Base-by-base conservation (phyloP, 257 asterid genomes). In the Solanum arcanum region DNA sequence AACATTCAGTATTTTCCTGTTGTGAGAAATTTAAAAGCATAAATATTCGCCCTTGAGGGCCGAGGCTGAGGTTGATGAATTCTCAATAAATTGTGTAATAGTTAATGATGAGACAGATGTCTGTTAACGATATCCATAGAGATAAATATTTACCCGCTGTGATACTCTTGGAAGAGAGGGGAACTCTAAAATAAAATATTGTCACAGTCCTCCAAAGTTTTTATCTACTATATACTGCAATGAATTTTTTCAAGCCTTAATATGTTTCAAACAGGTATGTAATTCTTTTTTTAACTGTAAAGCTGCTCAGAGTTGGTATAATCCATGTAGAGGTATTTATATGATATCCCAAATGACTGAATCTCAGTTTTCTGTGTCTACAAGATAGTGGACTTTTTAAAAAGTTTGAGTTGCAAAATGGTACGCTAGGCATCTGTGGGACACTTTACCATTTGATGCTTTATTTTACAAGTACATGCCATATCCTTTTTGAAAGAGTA, bases 1-100 rank as follows among this genome's bases (percentile, higher is more conserved):
- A 84, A 77, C 80, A 41, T 66, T 78, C 68, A 88, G 76, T 68
- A 64, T 88, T 90, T 77, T 86, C 59, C 85, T 88, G 12, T 88
- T 83, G 85, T 88, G 27, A 82, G 77, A 85, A 59, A 31, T 64
- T 15, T 29, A n/a, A 85, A 70, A 46, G 15, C 15, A 52, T 70
- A 47, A 47, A 46, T 69, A 42, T 69, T 18, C 35, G 29, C 46
- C 62, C 23, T 16, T 49, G 60, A 49, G 60, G 60, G 60, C 60
- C 16, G 23, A 49, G 23, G 60, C 60, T 49, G 60, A 49, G 60
- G 60, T 16, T 41, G 83, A 75, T 37, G 56, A 41, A 41, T 64
- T 44, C 41, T 41, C 56, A 27, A 47, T 49, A 80, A 75, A 13
- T 16, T 64, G 16, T 15, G 25, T 60, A 84, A 68, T 23, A 70